These are phyloP conservation scores for Epithemia pelagica DNA, from an alignment of 108 stramenopile species.

Conservation along the genomic window DNA sequence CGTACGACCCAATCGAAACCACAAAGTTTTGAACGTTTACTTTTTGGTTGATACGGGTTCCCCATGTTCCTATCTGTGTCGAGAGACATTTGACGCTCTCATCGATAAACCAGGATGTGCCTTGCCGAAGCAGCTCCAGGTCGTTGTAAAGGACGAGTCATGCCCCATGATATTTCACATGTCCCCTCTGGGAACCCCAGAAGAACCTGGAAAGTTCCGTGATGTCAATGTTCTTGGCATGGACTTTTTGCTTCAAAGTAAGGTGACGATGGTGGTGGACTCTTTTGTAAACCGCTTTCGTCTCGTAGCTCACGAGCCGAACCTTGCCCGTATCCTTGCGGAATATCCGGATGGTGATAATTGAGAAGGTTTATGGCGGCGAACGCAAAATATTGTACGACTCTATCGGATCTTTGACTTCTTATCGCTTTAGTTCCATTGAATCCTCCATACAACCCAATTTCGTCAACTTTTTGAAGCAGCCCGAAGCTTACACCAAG, in stretches of 20 bases:
- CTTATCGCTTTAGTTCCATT: too few relatives aligned
- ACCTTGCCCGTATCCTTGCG: too few relatives aligned
- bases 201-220: background rate
- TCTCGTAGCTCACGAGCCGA: too few relatives aligned
- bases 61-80: slow-evolving; percentile 9
- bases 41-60: slow-evolving; percentile 16
- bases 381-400: too few relatives aligned
- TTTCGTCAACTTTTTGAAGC: slow-evolving; percentile 94
- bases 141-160: slow-evolving; percentile 5
- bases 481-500: slow-evolving; percentile 74
- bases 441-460: too few relatives aligned
- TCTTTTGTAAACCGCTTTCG: background rate
- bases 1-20: background rate
- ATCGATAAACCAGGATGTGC: background rate
- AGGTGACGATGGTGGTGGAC: background rate
- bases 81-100: background rate
- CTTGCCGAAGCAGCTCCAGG: background rate
- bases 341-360: too few relatives aligned
- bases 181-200: background rate
- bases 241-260: background rate
- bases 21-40: slow-evolving; percentile 12
- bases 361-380: too few relatives aligned
- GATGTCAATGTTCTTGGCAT: slow-evolving; percentile 5
- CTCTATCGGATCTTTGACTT: too few relatives aligned
- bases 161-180: slow-evolving; percentile 1